Evolutionary conservation across 495 filamentous ascomycete species (phyloP), one percentile per base, ranked within the genome.

Genomic region (Friedmanniomyces endolithicus): DNA sequence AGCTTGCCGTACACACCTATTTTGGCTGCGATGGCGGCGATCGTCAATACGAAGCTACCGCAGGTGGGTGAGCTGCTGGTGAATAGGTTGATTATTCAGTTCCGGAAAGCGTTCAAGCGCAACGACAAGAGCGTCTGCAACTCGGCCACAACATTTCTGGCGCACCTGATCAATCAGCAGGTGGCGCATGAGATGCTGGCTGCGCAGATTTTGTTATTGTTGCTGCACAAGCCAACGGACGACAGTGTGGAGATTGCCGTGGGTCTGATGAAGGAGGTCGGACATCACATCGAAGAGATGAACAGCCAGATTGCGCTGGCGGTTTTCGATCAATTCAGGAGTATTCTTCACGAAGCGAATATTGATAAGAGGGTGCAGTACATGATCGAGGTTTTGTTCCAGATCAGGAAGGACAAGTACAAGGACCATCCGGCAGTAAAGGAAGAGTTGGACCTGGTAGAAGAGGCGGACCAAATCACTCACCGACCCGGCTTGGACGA

Each of bases 191-290:
- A 96, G 69, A 87, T 90, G 70, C 68, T 97, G 40, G 87, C 85
- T 2, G 92, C 90, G 4, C 86, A 97, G 71, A 92, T 96, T 25
- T 71, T 99, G 23, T 71, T 95, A 22, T 75, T 97, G 27, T 73
- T 99, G 19, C 77, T 99, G 34, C 78, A 90, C 64, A 94, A 94
- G 64, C 94, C 92, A 12, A 96, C 94, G 0, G 92, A 99, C 59
- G 92, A 96, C 69, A 94, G 88, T 57, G 92, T 99, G 45, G 92
- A 99, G 71, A 95, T 99, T 69, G 92, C 92, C 1, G 92, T 97
- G 6, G 87, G 85, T 0, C 71, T 97, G 47, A 95, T 84, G 62
- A 78, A 85, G 49, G 92, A 97, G 65, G 88, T 94, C 40, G 92
- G 92, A 17, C 82, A 92, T 62, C 88, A 95, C 68, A 65, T 99